phyloP scores from a whole-genome alignment of 371 early-diverging fungal species.

The Batkoa obscura region DNA sequence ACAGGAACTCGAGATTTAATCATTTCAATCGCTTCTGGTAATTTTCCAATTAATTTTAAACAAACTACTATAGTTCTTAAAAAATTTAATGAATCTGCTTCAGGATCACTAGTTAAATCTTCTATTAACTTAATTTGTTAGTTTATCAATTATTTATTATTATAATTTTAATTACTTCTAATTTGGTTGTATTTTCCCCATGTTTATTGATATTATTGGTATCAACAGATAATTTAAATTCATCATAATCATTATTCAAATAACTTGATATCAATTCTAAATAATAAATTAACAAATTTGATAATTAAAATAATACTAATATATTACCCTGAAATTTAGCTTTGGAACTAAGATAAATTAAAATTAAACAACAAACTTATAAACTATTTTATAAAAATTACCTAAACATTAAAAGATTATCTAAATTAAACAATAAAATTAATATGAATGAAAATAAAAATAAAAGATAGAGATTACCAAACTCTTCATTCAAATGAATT shows the following conservation, averaged over 20 bases:
- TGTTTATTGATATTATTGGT: too few species aligned
- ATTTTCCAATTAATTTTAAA: conserved; percentile 47
- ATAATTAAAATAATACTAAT: neutral
- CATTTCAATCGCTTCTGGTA: conserved; percentile 60
- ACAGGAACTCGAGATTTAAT: conserved; percentile 49
- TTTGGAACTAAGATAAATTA: conserved; percentile 1
- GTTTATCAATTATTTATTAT: conserved; percentile 32
- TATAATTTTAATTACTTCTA: too few species aligned
- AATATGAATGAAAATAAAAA: conserved; percentile 2
- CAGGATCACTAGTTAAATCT: conserved; percentile 59
- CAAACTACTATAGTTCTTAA: conserved; percentile 71
- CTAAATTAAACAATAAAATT: neutral
- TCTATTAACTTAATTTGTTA: conserved; percentile 36
- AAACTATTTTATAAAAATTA: neutral
- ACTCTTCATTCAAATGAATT: conserved; percentile 21
- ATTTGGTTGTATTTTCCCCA: too few species aligned
- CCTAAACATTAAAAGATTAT: neutral
- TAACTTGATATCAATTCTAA: neutral
- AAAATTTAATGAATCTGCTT: conserved; percentile 78
- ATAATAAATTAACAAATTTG: neutral
- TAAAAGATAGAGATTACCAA: neutral
- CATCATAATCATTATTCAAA: neutral
- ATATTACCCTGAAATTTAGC: conserved; percentile 4
- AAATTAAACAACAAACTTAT: neutral
- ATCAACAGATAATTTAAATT: neutral